These are phyloP conservation scores for Pestalotiopsis sp. DNA, from an alignment of 2,329 filamentous ascomycete species.

Conservation along the genomic window DNA sequence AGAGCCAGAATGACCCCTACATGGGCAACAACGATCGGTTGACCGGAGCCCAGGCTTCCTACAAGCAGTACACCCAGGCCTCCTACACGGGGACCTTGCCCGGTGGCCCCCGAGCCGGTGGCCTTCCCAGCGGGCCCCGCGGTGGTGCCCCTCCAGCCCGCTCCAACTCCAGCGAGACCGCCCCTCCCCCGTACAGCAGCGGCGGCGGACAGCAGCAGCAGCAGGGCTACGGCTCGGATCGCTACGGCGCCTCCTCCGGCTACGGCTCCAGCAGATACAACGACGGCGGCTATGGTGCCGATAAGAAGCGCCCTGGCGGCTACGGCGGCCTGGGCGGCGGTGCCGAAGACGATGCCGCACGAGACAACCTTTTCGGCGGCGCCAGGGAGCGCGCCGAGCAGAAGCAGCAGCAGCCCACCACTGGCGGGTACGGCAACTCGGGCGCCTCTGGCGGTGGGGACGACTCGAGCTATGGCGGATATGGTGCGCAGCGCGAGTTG, in stretches of 20 bases:
- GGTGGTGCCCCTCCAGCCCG: slow-evolving; percentile 26
- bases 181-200: slow-evolving; percentile 38
- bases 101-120: slow-evolving; percentile 30
- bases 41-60: slow-evolving; percentile 40
- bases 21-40: slow-evolving; percentile 26
- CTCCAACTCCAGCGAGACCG: slow-evolving; percentile 26
- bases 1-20: slow-evolving; percentile 51
- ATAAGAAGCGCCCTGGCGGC: slow-evolving; percentile 50
- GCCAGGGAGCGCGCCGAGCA: slow-evolving; percentile 29
- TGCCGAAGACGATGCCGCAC: slow-evolving; percentile 52
- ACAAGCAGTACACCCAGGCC: slow-evolving; percentile 14
- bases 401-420: slow-evolving; percentile 17
- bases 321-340: slow-evolving; percentile 62
- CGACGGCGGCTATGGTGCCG: slow-evolving; percentile 31
- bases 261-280: slow-evolving; percentile 59
- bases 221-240: slow-evolving; percentile 55
- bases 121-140: slow-evolving; percentile 35
- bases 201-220: slow-evolving; percentile 16
- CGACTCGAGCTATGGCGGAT: slow-evolving; percentile 47
- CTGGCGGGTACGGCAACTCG: slow-evolving; percentile 18
- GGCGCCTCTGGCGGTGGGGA: slow-evolving; percentile 21
- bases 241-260: slow-evolving; percentile 52
- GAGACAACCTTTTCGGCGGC: slow-evolving; percentile 63
- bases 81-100: slow-evolving; percentile 28
- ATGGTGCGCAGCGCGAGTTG: slow-evolving; percentile 73